These are phyloP conservation scores for Vigna radiata DNA, from an alignment of 306 rosid genomes.

Conservation along the genomic window DNA sequence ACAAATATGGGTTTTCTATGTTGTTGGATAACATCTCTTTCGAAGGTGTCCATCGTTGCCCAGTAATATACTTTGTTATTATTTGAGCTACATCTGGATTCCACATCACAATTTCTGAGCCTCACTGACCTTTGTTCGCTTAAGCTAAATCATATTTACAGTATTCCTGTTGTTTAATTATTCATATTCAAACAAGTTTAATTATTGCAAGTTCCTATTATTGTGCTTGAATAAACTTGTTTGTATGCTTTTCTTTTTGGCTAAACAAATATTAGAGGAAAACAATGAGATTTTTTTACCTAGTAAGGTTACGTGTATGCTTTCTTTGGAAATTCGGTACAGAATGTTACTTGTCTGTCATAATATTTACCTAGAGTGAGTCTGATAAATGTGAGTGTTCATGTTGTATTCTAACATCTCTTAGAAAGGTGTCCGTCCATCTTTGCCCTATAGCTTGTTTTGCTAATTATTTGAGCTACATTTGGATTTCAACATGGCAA, in stretches of 20 bases:
- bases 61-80: conserved; percentile 49
- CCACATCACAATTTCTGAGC: conserved; percentile 2
- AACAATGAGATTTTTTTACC: neutral
- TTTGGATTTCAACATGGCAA: conserved; percentile 24
- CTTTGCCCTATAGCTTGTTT: conserved; percentile 51
- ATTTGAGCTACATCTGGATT: conserved; percentile 65
- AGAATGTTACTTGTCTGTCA: conserved; percentile 47
- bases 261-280: neutral
- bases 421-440: conserved; percentile 55
- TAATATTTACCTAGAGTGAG: conserved; percentile 20
- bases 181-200: neutral
- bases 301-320: conserved; percentile 39
- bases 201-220: neutral
- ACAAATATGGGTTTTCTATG: conserved; percentile 49
- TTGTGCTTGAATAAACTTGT: neutral
- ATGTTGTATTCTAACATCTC: conserved; percentile 44
- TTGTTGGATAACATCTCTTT: conserved; percentile 42
- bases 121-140: neutral
- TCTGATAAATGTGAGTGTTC: conserved; percentile 46
- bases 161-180: too few species aligned
- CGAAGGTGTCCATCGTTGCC: conserved; percentile 59
- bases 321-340: conserved; percentile 7
- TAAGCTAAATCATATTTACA: neutral
- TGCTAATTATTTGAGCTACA: conserved; percentile 58
- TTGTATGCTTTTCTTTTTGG: neutral